Conservation (phyloP, 2,329 filamentous ascomycete genomes). For the Plectosphaerella sp. region DNA sequence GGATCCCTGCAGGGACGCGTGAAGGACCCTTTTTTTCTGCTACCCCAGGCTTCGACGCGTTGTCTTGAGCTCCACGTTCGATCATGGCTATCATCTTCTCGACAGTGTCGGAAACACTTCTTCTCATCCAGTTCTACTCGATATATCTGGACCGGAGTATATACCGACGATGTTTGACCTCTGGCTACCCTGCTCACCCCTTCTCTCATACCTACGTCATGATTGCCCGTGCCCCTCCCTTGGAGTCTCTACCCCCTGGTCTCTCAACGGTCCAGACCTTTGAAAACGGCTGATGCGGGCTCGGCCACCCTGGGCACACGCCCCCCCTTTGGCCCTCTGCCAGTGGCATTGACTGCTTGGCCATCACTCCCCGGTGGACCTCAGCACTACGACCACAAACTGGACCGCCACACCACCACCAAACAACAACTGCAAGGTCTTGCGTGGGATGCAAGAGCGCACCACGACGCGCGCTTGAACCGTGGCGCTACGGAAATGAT, state of each 20-base stretch:
- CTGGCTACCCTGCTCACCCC: background rate
- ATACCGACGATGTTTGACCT: background rate
- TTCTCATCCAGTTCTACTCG: background rate
- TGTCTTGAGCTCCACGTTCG: background rate
- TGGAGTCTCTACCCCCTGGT: background rate
- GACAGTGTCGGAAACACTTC: background rate
- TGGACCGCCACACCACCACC: background rate
- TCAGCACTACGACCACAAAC: background rate
- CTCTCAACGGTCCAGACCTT: background rate
- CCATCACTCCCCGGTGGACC: background rate
- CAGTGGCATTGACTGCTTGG: background rate
- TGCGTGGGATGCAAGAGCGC: background rate
- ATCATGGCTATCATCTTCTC: background rate
- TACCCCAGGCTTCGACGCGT: background rate
- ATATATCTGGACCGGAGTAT: background rate
- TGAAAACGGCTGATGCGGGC: background rate
- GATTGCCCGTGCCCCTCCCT: background rate
- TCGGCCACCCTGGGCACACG: background rate
- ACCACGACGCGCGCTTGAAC: background rate
- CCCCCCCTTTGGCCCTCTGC: background rate
- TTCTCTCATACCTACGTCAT: background rate
- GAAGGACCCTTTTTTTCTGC: too few species aligned
- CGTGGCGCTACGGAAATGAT: background rate
- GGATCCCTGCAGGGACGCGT: too few species aligned
- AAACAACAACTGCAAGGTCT: background rate